Evolutionary conservation across 306 rosid genomes (phyloP).

Genomic region (Inga leiocalycina): DNA sequence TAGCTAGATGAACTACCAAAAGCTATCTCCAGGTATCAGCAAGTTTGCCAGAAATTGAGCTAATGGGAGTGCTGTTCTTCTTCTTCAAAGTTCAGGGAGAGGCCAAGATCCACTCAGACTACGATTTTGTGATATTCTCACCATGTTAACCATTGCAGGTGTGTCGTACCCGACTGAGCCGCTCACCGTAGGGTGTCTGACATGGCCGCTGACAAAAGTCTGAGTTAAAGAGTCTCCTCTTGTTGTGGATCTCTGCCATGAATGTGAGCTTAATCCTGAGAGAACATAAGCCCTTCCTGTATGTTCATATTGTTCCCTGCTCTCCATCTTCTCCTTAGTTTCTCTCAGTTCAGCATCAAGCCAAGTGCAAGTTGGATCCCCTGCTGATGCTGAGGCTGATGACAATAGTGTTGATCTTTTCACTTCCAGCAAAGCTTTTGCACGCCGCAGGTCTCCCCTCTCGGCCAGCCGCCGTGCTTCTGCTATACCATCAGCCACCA

Average conservation of each 20-base stretch:
- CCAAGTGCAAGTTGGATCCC: conserved; percentile 48
- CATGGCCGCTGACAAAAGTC: background rate
- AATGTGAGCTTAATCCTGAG: conserved; percentile 74
- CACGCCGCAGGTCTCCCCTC: conserved; percentile 55
- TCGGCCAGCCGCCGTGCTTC: conserved; percentile 45
- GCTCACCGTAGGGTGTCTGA: background rate
- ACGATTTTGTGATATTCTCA: conserved; percentile 22
- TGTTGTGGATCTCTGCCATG: conserved; percentile 75
- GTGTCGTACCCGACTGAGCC: conserved; percentile 15
- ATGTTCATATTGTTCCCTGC: conserved; percentile 49
- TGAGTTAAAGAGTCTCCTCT: conserved; percentile 55
- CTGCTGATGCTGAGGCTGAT: conserved; percentile 44
- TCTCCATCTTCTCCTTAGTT: conserved; percentile 66
- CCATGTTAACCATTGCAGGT: conserved; percentile 20
- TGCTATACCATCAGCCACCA: conserved; percentile 55
- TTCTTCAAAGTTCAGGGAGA: background rate
- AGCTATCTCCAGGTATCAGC: background rate
- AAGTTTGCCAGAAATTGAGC: background rate
- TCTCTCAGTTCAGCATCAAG: conserved; percentile 66
- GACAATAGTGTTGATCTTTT: conserved; percentile 4
- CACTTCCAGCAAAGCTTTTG: conserved; percentile 47
- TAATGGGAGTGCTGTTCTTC: background rate
- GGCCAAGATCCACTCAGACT: background rate
- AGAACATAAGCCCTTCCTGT: conserved; percentile 68
- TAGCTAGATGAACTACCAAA: background rate